Evolutionary conservation across 768 basidiomycete species (phyloP).

Genomic region (Lanmaoa rubissima): DNA sequence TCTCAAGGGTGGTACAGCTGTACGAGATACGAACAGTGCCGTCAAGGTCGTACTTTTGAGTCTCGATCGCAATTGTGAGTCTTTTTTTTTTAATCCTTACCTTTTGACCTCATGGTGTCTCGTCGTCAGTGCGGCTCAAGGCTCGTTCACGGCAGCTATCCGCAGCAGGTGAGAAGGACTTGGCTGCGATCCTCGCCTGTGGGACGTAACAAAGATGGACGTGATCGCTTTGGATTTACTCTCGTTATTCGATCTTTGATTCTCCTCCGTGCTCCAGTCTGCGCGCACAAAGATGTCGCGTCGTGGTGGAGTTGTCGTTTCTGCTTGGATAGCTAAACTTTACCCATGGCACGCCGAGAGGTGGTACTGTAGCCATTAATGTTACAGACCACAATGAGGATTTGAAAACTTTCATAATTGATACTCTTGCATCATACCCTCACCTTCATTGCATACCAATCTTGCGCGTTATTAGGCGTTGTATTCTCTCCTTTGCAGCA

Average conservation of each 20-base stretch:
- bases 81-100: not conserved
- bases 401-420: conserved; percentile 1
- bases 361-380: conserved; percentile 3
- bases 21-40: conserved; percentile 42
- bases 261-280: conserved; percentile 1
- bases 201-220: conserved; percentile 22
- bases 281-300: conserved; percentile 1
- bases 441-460: conserved; percentile 21
- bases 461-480: not conserved
- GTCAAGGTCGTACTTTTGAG: conserved; percentile 88
- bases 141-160: conserved; percentile 83
- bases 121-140: conserved; percentile 79
- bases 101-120: conserved; percentile 9
- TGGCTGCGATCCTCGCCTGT: conserved; percentile 62
- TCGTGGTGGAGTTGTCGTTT: conserved; percentile 4
- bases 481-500: conserved; percentile 5
- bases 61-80: conserved; percentile 88
- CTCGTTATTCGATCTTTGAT: conserved; percentile 1
- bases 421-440: conserved; percentile 28
- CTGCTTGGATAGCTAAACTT: conserved; percentile 8
- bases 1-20: conserved; percentile 42
- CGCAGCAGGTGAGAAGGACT: conserved; percentile 83
- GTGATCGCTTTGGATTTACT: not conserved
- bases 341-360: conserved; percentile 31
- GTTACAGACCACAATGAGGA: conserved; percentile 6